Percentiles rank a stretch among this genome's conserved stretches.
These are phyloP conservation scores for Colletotrichum endophyticum DNA, from an alignment of 2,329 filamentous ascomycete species.

Conservation along the genomic window DNA sequence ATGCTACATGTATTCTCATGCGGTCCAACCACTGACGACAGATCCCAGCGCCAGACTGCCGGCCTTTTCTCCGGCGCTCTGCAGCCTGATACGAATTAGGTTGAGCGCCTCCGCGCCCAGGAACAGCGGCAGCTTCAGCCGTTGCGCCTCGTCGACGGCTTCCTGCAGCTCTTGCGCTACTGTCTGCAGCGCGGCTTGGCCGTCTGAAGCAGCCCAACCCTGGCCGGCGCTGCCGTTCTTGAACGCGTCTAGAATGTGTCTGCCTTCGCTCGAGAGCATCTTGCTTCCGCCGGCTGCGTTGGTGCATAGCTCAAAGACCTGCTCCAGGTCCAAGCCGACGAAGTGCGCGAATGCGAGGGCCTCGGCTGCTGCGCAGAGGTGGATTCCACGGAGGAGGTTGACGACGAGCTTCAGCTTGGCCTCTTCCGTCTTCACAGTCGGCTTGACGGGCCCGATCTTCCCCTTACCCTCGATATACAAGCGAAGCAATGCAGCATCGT, in stretches of 20 bases:
- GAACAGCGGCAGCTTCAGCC: slow-evolving; percentile 43
- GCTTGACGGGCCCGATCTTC: slow-evolving; percentile 32
- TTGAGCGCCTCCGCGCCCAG: slow-evolving; percentile 45
- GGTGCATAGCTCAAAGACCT: slow-evolving; percentile 49
- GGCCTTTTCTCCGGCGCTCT: neutral
- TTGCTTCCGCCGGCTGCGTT: slow-evolving; percentile 49
- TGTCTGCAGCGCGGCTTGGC: slow-evolving; percentile 21
- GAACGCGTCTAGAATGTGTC: slow-evolving; percentile 38
- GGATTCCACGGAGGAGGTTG: slow-evolving; percentile 45
- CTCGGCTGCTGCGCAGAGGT: slow-evolving; percentile 48
- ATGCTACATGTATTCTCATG: neutral
- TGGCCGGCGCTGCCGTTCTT: neutral
- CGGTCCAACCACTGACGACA: neutral
- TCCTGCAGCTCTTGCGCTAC: slow-evolving; percentile 37
- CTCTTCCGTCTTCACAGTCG: slow-evolving; percentile 32
- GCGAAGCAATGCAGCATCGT: slow-evolving; percentile 48
- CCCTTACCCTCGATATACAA: slow-evolving; percentile 45
- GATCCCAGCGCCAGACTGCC: neutral
- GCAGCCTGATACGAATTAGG: slow-evolving; percentile 28
- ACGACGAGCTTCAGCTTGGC: slow-evolving; percentile 42
- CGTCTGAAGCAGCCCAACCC: neutral
- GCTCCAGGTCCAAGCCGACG: slow-evolving; percentile 48
- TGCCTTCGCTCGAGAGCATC: slow-evolving; percentile 41
- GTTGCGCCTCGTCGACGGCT: slow-evolving; percentile 46
- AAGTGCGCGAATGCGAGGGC: slow-evolving; percentile 39